Conservation (phyloP, 1,139 yeast genomes). For the Saccharomyces pastorianus region DNA sequence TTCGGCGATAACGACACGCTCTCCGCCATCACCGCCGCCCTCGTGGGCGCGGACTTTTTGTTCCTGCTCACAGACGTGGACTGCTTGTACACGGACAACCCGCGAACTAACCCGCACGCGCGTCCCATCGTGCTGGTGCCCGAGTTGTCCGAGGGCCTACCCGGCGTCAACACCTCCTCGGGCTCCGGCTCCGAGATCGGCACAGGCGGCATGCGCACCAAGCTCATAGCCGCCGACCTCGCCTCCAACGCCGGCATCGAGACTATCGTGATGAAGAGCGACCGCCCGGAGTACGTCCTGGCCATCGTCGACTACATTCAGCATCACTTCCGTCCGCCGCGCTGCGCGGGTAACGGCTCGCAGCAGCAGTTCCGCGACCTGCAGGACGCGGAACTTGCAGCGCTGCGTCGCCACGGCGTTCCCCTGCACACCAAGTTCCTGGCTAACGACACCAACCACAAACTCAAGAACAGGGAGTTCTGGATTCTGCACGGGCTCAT, state of each 20-base stretch:
- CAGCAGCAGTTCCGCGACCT: constrained; percentile 38
- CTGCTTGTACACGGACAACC: constrained; percentile 85
- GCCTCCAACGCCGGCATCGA: constrained; percentile 91
- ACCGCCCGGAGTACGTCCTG: constrained; percentile 62
- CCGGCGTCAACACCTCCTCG: constrained; percentile 68
- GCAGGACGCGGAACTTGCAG: constrained; percentile 27
- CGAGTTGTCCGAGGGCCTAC: constrained; percentile 46
- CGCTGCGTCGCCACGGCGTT: constrained; percentile 33
- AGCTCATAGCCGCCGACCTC: constrained; percentile 85
- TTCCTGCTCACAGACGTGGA: constrained; percentile 90
- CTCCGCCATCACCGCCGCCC: constrained; percentile 89
- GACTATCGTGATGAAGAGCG: constrained; percentile 72
- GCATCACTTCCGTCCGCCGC: background rate
- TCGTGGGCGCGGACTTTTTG: constrained; percentile 84
- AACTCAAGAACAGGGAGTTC: constrained; percentile 69
- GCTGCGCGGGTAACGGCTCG: background rate
- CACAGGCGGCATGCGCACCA: constrained; percentile 96
- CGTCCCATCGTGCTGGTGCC: constrained; percentile 73
- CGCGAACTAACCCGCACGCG: constrained; percentile 73
- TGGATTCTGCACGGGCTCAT: constrained; percentile 88
- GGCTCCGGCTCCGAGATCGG: constrained; percentile 75
- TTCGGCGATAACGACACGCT: constrained; percentile 94
- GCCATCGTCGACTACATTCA: constrained; percentile 63
- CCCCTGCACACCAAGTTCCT: constrained; percentile 86
- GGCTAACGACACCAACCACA: constrained; percentile 51